Percentiles rank a stretch among this genome's conserved stretches.
Evolutionary conservation across 148 eudicot genomes (phyloP).

Genomic region (Cornus florida): DNA sequence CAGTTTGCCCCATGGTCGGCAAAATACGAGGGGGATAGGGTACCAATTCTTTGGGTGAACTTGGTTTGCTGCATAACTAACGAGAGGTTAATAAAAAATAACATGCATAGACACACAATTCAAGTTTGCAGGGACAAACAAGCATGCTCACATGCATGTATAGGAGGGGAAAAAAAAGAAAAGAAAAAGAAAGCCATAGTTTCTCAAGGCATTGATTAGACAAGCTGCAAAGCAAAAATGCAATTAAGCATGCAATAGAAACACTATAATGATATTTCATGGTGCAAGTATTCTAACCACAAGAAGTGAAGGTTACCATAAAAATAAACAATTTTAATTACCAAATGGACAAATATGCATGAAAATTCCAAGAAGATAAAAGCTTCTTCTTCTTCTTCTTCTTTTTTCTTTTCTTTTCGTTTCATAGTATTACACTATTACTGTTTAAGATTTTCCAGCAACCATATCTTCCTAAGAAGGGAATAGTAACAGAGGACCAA

Average conservation of each 20-base stretch:
- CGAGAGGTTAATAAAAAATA: slow-evolving; percentile 3
- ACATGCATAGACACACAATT: not conserved
- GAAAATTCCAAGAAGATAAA: not conserved
- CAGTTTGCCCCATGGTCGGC: slow-evolving; percentile 99
- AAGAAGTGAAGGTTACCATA: not conserved
- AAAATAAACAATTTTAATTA: not conserved
- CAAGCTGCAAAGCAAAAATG: not conserved
- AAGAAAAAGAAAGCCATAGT: not conserved
- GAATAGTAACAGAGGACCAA: not conserved
- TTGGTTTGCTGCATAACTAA: slow-evolving; percentile 68
- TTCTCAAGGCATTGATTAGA: not conserved
- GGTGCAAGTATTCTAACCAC: not conserved
- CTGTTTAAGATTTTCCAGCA: not conserved
- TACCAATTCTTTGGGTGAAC: slow-evolving; percentile 99
- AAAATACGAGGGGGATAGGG: slow-evolving; percentile 93
- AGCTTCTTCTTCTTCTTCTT: not conserved
- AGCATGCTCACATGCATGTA: not conserved
- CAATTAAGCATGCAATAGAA: not conserved
- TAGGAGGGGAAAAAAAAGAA: not conserved
- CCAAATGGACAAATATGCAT: not conserved
- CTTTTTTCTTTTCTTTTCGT: not conserved
- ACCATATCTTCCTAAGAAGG: not conserved
- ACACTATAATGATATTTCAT: not conserved
- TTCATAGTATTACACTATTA: too few species aligned
- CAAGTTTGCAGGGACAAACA: not conserved